These are phyloP conservation scores for Cyclostephanos tholiformis DNA, from an alignment of 108 stramenopile species.

Conservation along the genomic window DNA sequence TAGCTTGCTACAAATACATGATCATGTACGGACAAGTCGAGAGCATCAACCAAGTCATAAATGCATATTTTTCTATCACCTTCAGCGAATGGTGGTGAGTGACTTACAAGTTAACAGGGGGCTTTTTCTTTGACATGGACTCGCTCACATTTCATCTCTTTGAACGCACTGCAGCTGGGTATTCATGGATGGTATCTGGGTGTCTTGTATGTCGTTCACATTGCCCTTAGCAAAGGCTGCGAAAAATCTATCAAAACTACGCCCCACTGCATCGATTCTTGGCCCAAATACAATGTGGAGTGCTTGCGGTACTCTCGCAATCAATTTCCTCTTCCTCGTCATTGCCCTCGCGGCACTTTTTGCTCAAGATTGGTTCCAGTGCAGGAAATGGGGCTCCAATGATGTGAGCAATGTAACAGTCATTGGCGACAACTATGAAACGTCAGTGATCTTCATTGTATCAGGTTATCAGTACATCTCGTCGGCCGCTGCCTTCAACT, in stretches of 20 bases:
- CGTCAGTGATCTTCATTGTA: constrained; percentile 60
- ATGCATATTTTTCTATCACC: constrained; percentile 57
- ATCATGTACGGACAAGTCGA: constrained; percentile 81
- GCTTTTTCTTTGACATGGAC: too few species aligned
- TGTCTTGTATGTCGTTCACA: constrained; percentile 60
- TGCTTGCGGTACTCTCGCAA: constrained; percentile 52
- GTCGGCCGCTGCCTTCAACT: constrained; percentile 62
- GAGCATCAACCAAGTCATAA: constrained; percentile 56
- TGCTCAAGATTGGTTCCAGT: constrained; percentile 65
- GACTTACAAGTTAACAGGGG: not conserved
- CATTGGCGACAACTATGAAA: constrained; percentile 59
- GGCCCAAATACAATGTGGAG: constrained; percentile 57
- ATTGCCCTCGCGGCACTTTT: constrained; percentile 50
- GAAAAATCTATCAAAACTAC: constrained; percentile 43
- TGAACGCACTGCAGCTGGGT: constrained; percentile 10
- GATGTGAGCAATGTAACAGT: constrained; percentile 48
- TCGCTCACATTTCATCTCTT: constrained; percentile 5
- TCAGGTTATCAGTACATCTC: constrained; percentile 66
- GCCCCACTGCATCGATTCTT: constrained; percentile 73
- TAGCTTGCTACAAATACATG: constrained; percentile 68
- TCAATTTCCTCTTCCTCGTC: constrained; percentile 58
- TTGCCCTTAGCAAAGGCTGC: constrained; percentile 61
- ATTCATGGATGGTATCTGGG: constrained; percentile 70
- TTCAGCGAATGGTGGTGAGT: constrained; percentile 71
- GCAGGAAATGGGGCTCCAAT: constrained; percentile 59